phyloP scores from a whole-genome alignment of 306 rosid species.

The Cucurbita pepo region DNA sequence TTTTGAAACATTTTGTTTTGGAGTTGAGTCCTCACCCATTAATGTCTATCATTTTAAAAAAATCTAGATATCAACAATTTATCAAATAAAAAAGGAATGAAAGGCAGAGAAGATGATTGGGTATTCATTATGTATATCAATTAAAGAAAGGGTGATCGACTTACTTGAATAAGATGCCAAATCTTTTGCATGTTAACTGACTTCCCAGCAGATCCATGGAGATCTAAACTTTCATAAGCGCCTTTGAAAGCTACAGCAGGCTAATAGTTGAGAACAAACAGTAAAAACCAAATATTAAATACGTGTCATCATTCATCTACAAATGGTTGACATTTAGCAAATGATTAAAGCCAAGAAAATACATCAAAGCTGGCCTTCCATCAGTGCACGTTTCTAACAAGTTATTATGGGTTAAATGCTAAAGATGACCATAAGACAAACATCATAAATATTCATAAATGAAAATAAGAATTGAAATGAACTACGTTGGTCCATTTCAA shows the following conservation, averaged over 20 bases:
- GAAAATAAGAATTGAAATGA: background rate
- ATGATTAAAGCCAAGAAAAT: background rate
- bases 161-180: constrained; percentile 94
- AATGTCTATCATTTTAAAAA: constrained; percentile 40
- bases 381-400: background rate
- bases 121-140: background rate
- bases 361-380: background rate
- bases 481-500: background rate
- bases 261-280: constrained; percentile 19
- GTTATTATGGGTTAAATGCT: background rate
- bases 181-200: constrained; percentile 84
- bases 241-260: constrained; percentile 75
- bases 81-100: background rate
- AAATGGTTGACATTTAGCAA: background rate
- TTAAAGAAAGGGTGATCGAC: constrained; percentile 5
- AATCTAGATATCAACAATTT: constrained; percentile 12
- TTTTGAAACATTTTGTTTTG: constrained; percentile 38
- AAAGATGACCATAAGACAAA: background rate
- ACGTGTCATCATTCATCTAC: background rate
- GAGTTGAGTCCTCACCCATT: constrained; percentile 46
- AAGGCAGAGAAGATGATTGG: background rate
- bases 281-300: background rate
- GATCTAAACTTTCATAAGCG: constrained; percentile 66
- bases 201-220: constrained; percentile 73
- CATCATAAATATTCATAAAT: background rate